These are phyloP conservation scores for Yamadazyma akitaensis DNA, from an alignment of 805 yeast genomes.

Conservation along the genomic window DNA sequence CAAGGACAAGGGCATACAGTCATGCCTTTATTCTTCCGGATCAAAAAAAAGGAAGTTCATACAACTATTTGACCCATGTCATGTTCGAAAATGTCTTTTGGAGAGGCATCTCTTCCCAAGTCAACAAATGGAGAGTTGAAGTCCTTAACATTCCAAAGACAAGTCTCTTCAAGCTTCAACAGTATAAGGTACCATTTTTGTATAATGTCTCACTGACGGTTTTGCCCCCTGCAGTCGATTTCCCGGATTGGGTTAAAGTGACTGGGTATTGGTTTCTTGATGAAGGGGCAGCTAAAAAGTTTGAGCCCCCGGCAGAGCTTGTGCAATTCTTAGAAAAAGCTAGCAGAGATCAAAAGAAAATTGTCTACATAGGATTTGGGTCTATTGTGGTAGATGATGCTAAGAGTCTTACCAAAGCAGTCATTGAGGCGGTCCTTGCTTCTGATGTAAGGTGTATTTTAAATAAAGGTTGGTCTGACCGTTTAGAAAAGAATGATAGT, in stretches of 20 bases:
- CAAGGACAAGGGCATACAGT: conserved; percentile 91
- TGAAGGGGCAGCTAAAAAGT: conserved; percentile 50
- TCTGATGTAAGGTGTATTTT: conserved; percentile 85
- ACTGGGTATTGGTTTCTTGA: conserved; percentile 95
- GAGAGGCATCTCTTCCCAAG: conserved; percentile 86
- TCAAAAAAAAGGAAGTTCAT: conserved; percentile 87
- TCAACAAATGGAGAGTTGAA: conserved; percentile 82
- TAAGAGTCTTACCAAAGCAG: conserved; percentile 67
- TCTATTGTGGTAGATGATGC: conserved; percentile 90
- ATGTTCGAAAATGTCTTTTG: conserved; percentile 91
- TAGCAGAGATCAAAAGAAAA: conserved; percentile 52
- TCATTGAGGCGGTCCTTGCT: conserved; percentile 71
- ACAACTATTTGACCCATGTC: conserved; percentile 88
- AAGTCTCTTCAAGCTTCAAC: conserved; percentile 66
- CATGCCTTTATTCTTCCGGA: conserved; percentile 96
- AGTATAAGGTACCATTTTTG: conserved; percentile 77
- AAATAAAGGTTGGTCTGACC: conserved; percentile 93
- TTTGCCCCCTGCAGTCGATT: conserved; percentile 90
- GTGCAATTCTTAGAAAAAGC: conserved; percentile 62
- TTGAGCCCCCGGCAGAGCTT: conserved; percentile 59
- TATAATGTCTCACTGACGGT: conserved; percentile 87
- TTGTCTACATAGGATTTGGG: conserved; percentile 94
- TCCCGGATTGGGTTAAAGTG: conserved; percentile 91
- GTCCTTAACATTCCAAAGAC: conserved; percentile 65
- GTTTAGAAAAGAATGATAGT: conserved; percentile 38